Evolutionary conservation across 2,329 filamentous ascomycete species (phyloP), one percentile per base, ranked within the genome.

Genomic region (Epichloe baconii): DNA sequence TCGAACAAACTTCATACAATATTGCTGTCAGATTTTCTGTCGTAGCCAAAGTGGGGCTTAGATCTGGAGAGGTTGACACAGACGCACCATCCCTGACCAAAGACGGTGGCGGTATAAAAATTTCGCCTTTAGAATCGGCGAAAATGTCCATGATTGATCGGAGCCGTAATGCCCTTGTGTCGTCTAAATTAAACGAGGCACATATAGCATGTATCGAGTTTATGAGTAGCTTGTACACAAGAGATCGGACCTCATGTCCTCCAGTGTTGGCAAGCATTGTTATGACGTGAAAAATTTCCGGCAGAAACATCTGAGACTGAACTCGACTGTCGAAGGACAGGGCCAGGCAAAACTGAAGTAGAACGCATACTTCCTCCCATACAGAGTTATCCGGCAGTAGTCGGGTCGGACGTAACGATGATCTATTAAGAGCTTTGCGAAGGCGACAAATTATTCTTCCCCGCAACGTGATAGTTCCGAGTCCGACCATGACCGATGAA

Each of bases 241-340:
- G 68, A 7, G 75, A 64, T 46, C 81, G 74, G 6, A 83, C 70
- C 11, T 79, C 76, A 10, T 73, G 66, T 11, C 73, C 65, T 6
- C 82, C 82, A 1, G 78, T 84, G 57, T 85, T 85, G 37, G 80
- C 78, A 26, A 85, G 71, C 79, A 86, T 84, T 0, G 82, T 85
- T 53, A 85, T 79, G 47, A 85, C 72, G 63, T 86, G 82, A 61
- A 85, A 85, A 44, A 86, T 72, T 61, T 86, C 82, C 0, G 82
- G 82, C 5, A 86, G 67, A 57, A 80, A 86, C 44, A 85, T 70
- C 62, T 85, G 82, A 4, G 81, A 76, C 62, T 86, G 82, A 14
- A 82, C 74, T 21, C 80, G 78, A 55, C 77, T 82, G 62, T 85
- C 79, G 56, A 86, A 86, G 1, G 82, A 85, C 48, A 84, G 68